Evolutionary conservation across 495 filamentous ascomycete genomes (phyloP).

Genomic region (Astrocystis sublimbata): DNA sequence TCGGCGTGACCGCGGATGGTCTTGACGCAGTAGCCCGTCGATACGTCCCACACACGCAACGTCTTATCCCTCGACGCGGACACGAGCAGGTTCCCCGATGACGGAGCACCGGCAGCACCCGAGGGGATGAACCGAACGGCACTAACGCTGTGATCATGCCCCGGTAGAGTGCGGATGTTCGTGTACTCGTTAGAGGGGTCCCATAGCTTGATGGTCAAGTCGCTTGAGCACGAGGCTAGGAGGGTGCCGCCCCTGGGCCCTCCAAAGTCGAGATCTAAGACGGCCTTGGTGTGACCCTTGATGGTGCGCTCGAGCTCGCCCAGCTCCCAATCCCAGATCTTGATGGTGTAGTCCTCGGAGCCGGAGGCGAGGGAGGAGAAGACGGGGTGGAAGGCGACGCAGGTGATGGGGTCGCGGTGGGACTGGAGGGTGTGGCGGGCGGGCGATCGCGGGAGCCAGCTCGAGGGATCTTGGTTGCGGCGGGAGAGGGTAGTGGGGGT

Average conservation of each 20-base stretch:
- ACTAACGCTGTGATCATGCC: conserved; percentile 90
- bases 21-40: conserved; percentile 88
- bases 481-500: conserved; percentile 81
- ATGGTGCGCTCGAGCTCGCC: conserved; percentile 90
- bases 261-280: conserved; percentile 88
- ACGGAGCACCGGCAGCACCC: conserved; percentile 63
- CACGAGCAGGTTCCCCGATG: conserved; percentile 74
- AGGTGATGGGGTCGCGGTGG: conserved; percentile 79
- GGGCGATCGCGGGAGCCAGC: conserved; percentile 82
- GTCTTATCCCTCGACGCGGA: conserved; percentile 81
- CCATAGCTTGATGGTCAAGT: conserved; percentile 95
- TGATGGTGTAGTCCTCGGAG: conserved; percentile 84
- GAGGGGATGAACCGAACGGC: conserved; percentile 87
- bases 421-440: conserved; percentile 82
- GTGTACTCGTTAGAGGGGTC: conserved; percentile 93
- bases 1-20: conserved; percentile 79
- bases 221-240: conserved; percentile 85
- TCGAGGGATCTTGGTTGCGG: conserved; percentile 78
- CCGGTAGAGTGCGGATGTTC: conserved; percentile 88
- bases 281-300: conserved; percentile 90
- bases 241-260: conserved; percentile 83
- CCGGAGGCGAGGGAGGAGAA: conserved; percentile 91
- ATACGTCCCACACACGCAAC: conserved; percentile 87
- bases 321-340: conserved; percentile 98
- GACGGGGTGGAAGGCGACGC: conserved; percentile 91